Evolutionary conservation across 768 basidiomycete genomes (phyloP).

Genomic region (Calocybe cyanea): DNA sequence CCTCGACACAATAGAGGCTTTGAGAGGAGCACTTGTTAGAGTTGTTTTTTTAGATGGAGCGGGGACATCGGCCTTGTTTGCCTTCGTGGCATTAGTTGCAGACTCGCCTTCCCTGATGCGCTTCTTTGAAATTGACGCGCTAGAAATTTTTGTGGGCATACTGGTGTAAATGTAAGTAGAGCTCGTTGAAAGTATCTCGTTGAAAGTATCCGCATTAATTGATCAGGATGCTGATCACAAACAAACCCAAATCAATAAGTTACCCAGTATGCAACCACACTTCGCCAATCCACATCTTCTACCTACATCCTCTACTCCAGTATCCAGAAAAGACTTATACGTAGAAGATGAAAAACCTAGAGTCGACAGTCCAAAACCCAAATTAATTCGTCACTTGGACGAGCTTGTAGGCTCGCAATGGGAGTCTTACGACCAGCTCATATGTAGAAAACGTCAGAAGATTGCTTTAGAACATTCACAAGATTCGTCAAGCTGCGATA

Average conservation of each 20-base stretch:
- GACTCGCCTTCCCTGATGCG: too few species aligned
- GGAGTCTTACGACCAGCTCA: slow-evolving; percentile 4
- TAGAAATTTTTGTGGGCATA: too few species aligned
- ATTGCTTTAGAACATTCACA: neutral
- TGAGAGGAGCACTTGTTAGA: slow-evolving; percentile 9
- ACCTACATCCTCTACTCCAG: slow-evolving; percentile 24
- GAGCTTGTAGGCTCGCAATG: slow-evolving; percentile 14
- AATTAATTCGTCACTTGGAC: slow-evolving; percentile 16
- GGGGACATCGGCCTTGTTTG: too few species aligned
- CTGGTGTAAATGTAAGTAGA: too few species aligned
- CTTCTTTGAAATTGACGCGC: too few species aligned
- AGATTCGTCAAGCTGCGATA: neutral
- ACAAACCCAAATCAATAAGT: too few species aligned
- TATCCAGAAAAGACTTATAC: slow-evolving; percentile 33
- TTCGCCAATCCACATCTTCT: slow-evolving; percentile 46
- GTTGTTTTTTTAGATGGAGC: too few species aligned
- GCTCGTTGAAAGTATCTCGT: too few species aligned
- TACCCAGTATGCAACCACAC: slow-evolving; percentile 26
- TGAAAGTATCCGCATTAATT: too few species aligned
- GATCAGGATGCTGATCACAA: too few species aligned
- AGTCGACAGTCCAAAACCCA: slow-evolving; percentile 8
- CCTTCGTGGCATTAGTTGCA: too few species aligned
- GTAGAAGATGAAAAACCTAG: neutral
- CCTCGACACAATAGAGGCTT: slow-evolving; percentile 4
- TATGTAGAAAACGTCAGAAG: slow-evolving; percentile 11